These are phyloP conservation scores for Aspergillus glaucus DNA, from an alignment of 2,329 filamentous ascomycete genomes.

Conservation along the genomic window DNA sequence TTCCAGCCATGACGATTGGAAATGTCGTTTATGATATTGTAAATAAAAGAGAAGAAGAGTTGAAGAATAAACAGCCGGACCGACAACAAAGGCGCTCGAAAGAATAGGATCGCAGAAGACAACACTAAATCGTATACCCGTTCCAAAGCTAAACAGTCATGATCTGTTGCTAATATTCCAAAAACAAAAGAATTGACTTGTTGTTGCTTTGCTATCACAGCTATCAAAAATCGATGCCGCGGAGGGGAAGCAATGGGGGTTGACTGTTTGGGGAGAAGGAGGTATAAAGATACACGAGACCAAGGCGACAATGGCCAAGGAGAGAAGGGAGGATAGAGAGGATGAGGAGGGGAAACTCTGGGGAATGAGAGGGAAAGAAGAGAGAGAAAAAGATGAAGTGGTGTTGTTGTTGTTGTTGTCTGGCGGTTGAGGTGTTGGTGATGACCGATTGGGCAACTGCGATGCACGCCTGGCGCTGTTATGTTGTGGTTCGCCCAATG, in stretches of 20 bases:
- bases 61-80: conserved; percentile 2
- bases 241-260: neutral
- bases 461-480: conserved; percentile 32
- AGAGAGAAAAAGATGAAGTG: conserved; percentile 9
- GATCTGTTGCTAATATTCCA: conserved; percentile 13
- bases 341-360: conserved; percentile 4
- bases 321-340: conserved; percentile 3
- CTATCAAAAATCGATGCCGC: conserved; percentile 5
- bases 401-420: conserved; percentile 16
- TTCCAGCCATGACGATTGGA: conserved; percentile 40
- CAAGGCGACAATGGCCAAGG: conserved; percentile 2
- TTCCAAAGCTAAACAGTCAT: conserved; percentile 23
- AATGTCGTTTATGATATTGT: conserved; percentile 2
- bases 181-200: conserved; percentile 4
- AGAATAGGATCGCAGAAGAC: conserved; percentile 1
- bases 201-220: conserved; percentile 1
- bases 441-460: conserved; percentile 26
- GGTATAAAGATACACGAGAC: conserved; percentile 19
- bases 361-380: conserved; percentile 10
- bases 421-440: conserved; percentile 18
- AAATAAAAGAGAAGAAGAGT: neutral
- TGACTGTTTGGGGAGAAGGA: conserved; percentile 6
- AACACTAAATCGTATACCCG: neutral
- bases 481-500: conserved; percentile 30
- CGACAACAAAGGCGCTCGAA: neutral